Evolutionary conservation across 305 asterid species (phyloP), one percentile per base, ranked within the genome.

Genomic region (Caryopteris hybrid): DNA sequence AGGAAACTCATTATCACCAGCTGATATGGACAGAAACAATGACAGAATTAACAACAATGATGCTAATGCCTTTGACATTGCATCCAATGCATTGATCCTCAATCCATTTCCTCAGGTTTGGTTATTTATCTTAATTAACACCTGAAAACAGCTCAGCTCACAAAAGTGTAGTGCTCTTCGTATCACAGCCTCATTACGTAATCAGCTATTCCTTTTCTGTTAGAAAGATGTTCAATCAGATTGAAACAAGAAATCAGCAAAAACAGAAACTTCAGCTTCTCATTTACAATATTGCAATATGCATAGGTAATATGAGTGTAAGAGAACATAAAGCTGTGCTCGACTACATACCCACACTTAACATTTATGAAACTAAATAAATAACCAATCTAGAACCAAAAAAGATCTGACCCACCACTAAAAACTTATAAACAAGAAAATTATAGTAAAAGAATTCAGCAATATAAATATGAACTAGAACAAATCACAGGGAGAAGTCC

Each of bases 21-120:
- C 81, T 11, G 92, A 64, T 45, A 78, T 14, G 10, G 84, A 73
- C 42, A 86, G 54, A 43, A 79, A 61, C 34, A 86, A 64, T 9
- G 76, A 81, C 6, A 74, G 55, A 69, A 88, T 54, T 75, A 95
- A 69, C 75, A 91, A 64, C 74, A 52, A 61, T 39, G 83, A 77
- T 66, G 77, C 82, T 62, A 85, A 79, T 64, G 78, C 79, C 83
- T 77, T 89, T 25, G 76, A 73, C 96, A 91, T 89, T 84, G 84
- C 84, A 78, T 61, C 87, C 66, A 73, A 68, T 64, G 64, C 64
- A 77, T 31, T 12, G 74, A 50, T 54, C 60, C 29, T 81, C 78
- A 81, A 75, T 79, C 76, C 82, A 70, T 70, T 66, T 42, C 45
- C 39, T n/a, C 42, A 22, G 1, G 42, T 11, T 38, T 5, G 6